Percentiles rank a stretch among this genome's conserved stretches.
Conservation (phyloP, 176 grass and related monocot species). For the Aegilops bicornis region DNA sequence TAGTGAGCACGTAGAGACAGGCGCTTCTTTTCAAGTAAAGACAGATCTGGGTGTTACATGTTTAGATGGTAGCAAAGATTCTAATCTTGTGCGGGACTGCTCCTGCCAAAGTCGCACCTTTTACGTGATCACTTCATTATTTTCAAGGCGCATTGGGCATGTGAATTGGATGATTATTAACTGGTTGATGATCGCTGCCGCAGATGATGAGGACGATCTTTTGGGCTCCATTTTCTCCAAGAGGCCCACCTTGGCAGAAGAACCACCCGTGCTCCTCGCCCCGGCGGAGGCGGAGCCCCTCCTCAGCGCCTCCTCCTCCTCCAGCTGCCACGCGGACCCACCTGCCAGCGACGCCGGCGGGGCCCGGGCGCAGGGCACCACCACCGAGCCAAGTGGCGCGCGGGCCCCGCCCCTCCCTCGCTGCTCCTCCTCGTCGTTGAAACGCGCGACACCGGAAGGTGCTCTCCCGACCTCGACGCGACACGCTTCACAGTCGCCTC, state of each 20-base stretch:
- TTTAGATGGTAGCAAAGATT: conserved; percentile 49
- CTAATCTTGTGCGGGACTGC: conserved; percentile 37
- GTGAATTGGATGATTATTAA: background rate
- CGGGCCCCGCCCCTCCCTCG: background rate
- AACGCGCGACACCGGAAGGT: conserved; percentile 48
- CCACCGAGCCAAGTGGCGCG: background rate
- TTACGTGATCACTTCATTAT: background rate
- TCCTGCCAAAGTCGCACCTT: conserved; percentile 5
- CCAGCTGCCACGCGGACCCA: conserved; percentile 38
- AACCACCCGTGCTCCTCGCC: background rate
- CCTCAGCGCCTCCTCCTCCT: conserved; percentile 52
- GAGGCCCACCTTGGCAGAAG: conserved; percentile 25
- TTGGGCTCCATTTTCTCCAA: conserved; percentile 50
- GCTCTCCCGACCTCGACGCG: background rate
- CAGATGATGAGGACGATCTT: conserved; percentile 33
- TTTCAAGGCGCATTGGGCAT: background rate
- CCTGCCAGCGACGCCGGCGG: background rate
- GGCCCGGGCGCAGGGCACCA: background rate
- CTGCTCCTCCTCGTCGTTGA: conserved; percentile 17
- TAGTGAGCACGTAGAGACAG: too few species aligned
- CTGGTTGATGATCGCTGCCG: background rate
- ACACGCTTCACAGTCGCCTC: background rate
- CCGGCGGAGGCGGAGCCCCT: conserved; percentile 39
- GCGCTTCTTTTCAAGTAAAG: conserved; percentile 43
- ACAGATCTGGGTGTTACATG: conserved; percentile 40